These are phyloP conservation scores for Beauveria sp. DNA, from an alignment of 2,329 filamentous ascomycete species.

Conservation along the genomic window DNA sequence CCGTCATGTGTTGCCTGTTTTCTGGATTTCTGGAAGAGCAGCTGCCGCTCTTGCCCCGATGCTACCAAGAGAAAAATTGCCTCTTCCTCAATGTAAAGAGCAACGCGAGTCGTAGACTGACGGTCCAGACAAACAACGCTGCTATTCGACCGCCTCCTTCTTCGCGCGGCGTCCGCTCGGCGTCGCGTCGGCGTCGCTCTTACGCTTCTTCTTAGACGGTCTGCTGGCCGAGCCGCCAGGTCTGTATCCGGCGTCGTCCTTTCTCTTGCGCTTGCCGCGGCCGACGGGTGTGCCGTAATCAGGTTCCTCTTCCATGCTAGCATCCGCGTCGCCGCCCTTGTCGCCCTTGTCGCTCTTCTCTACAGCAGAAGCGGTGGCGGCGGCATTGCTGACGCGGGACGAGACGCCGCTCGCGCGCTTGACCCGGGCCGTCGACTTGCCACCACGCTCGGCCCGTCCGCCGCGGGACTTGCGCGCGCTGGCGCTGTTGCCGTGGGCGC, in stretches of 20 bases:
- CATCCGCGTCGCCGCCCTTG: slow-evolving; percentile 22
- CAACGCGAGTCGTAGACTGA: neutral
- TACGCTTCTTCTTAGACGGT: slow-evolving; percentile 51
- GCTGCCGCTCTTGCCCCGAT: no score
- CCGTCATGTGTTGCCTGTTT: neutral
- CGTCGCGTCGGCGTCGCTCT: slow-evolving; percentile 40
- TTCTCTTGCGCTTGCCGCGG: slow-evolving; percentile 44
- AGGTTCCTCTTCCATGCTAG: slow-evolving; percentile 33
- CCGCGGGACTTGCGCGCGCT: slow-evolving; percentile 29
- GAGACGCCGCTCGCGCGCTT: slow-evolving; percentile 25
- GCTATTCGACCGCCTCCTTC: slow-evolving; percentile 20
- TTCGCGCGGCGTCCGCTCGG: slow-evolving; percentile 28
- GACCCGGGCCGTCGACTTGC: slow-evolving; percentile 33
- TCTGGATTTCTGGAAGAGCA: neutral
- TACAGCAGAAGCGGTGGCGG: slow-evolving; percentile 16
- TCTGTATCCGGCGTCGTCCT: slow-evolving; percentile 52
- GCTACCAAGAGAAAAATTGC: no score
- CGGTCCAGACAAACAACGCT: neutral
- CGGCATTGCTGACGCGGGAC: slow-evolving; percentile 23
- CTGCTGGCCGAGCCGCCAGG: slow-evolving; percentile 48
- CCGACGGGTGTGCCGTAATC: slow-evolving; percentile 26
- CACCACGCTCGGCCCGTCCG: slow-evolving; percentile 24
- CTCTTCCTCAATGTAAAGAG: neutral
- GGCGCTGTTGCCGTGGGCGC: slow-evolving; percentile 14
- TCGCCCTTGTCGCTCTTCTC: slow-evolving; percentile 16